Conservation (phyloP, 495 filamentous ascomycete genomes). For the Aspergillus carlsbadensis region DNA sequence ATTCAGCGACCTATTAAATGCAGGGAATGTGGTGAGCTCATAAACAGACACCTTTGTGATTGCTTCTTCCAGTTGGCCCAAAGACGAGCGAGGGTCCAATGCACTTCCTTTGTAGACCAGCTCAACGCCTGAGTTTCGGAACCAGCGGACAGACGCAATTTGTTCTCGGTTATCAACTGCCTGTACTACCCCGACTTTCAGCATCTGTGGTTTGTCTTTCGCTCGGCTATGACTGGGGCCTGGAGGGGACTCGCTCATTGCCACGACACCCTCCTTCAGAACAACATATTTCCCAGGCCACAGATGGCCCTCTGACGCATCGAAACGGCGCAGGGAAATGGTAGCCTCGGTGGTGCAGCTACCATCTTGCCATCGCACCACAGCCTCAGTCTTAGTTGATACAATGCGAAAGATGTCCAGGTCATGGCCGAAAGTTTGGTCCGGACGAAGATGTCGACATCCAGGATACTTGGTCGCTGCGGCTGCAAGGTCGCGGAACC, state of each 20-base stretch:
- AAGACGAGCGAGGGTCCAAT: conserved; percentile 29
- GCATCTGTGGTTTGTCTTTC: conserved; percentile 7
- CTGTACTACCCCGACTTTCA: conserved; percentile 60
- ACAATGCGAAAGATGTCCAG: conserved; percentile 54
- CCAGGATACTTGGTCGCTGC: conserved; percentile 49
- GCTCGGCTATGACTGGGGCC: neutral
- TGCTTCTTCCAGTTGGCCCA: conserved; percentile 41
- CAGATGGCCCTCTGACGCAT: conserved; percentile 49
- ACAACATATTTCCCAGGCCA: conserved; percentile 61
- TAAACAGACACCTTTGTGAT: conserved; percentile 57
- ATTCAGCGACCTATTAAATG: conserved; percentile 41
- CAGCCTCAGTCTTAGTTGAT: conserved; percentile 43
- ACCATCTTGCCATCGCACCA: conserved; percentile 61
- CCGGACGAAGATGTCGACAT: conserved; percentile 43
- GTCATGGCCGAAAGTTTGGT: conserved; percentile 55
- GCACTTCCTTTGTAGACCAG: conserved; percentile 31
- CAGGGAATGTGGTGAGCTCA: conserved; percentile 47
- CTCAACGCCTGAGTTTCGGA: conserved; percentile 39
- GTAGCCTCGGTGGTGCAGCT: conserved; percentile 44
- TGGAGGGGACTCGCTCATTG: neutral
- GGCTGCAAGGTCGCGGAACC: conserved; percentile 49
- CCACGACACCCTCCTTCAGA: conserved; percentile 40
- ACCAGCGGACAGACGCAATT: conserved; percentile 58
- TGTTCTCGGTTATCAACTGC: conserved; percentile 50
- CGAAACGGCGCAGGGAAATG: conserved; percentile 43